Evolutionary conservation across 2,329 filamentous ascomycete species (phyloP).

Genomic region (Rhynchosporium secalis): DNA sequence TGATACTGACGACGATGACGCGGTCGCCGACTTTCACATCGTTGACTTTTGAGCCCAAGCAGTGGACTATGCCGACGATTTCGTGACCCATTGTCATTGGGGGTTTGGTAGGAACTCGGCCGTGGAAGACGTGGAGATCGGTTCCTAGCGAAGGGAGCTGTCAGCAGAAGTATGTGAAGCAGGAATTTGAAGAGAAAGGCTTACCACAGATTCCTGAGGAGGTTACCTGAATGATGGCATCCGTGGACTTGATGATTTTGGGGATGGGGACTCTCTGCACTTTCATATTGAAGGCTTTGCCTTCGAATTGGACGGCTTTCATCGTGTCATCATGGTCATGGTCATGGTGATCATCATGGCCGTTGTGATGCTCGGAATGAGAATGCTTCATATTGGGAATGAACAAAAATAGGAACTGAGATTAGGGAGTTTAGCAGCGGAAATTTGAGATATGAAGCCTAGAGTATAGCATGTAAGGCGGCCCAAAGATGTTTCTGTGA

Average conservation of each 20-base stretch:
- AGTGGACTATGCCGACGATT: conserved; percentile 50
- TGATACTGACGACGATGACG: conserved; percentile 53
- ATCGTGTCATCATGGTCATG: conserved; percentile 16
- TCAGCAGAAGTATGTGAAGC: not conserved
- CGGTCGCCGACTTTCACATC: conserved; percentile 49
- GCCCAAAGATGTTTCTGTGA: not conserved
- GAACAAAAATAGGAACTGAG: not conserved
- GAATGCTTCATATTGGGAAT: conserved; percentile 5
- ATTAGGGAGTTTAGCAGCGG: not conserved
- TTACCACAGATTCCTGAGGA: conserved; percentile 52
- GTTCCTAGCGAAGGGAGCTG: conserved; percentile 31
- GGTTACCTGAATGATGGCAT: conserved; percentile 51
- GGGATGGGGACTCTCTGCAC: conserved; percentile 52
- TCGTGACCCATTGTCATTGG: conserved; percentile 49
- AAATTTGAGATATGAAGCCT: not conserved
- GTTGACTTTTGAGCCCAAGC: conserved; percentile 46
- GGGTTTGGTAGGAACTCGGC: conserved; percentile 39
- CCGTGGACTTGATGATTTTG: conserved; percentile 43
- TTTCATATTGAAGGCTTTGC: conserved; percentile 49
- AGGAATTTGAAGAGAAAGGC: not conserved
- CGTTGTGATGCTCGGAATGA: conserved; percentile 1
- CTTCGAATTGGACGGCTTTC: conserved; percentile 26
- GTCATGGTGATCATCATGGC: conserved; percentile 5
- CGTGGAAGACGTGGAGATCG: conserved; percentile 53
- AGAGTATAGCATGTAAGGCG: not conserved